phyloP scores from a whole-genome alignment of 2,329 filamentous ascomycete genomes.

The Scedosporium boydii region DNA sequence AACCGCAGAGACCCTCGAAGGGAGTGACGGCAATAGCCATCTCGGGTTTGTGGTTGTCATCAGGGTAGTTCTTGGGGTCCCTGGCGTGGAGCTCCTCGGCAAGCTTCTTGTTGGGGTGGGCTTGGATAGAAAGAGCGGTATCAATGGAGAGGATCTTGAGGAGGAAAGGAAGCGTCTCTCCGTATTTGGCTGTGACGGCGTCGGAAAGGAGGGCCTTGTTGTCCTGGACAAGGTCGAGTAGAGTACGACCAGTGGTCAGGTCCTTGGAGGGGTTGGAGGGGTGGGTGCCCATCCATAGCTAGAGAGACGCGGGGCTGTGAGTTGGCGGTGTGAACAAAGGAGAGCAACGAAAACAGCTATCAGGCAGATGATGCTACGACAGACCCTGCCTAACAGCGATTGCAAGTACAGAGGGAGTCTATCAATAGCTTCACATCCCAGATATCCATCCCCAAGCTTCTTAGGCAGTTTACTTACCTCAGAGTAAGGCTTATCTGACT shows the following conservation, averaged over 20 bases:
- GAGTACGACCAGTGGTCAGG: conserved; percentile 68
- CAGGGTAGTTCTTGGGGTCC: conserved; percentile 90
- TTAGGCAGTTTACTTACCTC: conserved; percentile 49
- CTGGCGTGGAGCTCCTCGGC: conserved; percentile 78
- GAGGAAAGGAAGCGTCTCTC: conserved; percentile 79
- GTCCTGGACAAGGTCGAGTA: conserved; percentile 79
- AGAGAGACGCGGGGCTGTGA: not conserved
- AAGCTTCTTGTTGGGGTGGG: conserved; percentile 86
- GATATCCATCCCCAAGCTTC: not conserved
- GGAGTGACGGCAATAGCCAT: conserved; percentile 98
- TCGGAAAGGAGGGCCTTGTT: conserved; percentile 74
- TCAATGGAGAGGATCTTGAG: conserved; percentile 96
- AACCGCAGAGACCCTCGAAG: conserved; percentile 93
- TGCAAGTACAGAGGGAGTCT: not conserved
- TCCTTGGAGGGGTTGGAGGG: conserved; percentile 93
- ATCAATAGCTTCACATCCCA: not conserved
- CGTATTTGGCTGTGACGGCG: conserved; percentile 65
- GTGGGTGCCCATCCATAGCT: conserved; percentile 99
- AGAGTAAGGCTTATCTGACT: conserved; percentile 85
- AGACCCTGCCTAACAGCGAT: not conserved
- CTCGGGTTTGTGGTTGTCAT: conserved; percentile 99
- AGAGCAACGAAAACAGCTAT: not conserved
- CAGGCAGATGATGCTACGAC: not conserved
- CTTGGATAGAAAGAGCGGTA: conserved; percentile 95
- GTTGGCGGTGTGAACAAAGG: conserved; percentile 13